A percentile compares a stretch with the other conserved stretches of the same genome.
These are phyloP conservation scores for Rhinocladiella mackenziei DNA, from an alignment of 2,329 filamentous ascomycete species.

Conservation along the genomic window DNA sequence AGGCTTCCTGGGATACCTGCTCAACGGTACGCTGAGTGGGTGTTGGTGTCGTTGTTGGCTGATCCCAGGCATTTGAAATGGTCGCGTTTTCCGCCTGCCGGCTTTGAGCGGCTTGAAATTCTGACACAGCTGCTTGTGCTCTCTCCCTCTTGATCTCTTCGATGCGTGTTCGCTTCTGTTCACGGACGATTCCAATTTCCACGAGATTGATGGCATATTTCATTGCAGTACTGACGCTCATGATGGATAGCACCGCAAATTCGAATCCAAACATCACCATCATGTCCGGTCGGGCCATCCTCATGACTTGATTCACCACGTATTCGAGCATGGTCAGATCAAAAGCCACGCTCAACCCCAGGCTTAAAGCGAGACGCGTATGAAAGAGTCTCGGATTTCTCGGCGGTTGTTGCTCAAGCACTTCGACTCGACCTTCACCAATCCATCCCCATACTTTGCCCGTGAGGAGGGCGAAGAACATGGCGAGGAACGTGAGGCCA, in stretches of 20 bases:
- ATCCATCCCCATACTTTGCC: slow-evolving; percentile 99
- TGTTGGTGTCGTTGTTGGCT: slow-evolving; percentile 7
- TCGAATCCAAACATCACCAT: slow-evolving; percentile 99
- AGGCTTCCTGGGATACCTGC: slow-evolving; percentile 19
- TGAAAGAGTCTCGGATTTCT: slow-evolving; percentile 87
- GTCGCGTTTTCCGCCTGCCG: slow-evolving; percentile 33
- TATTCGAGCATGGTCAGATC: slow-evolving; percentile 77
- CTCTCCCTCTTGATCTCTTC: slow-evolving; percentile 63
- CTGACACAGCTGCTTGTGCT: slow-evolving; percentile 21
- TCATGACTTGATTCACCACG: slow-evolving; percentile 74
- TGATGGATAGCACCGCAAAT: slow-evolving; percentile 80
- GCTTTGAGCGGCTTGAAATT: slow-evolving; percentile 16
- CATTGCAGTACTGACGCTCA: slow-evolving; percentile 71
- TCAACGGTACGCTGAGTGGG: slow-evolving; percentile 21
- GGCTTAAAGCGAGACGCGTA: slow-evolving; percentile 70
- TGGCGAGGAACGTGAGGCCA: slow-evolving; percentile 88
- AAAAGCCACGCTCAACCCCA: slow-evolving; percentile 74
- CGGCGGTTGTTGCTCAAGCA: slow-evolving; percentile 91
- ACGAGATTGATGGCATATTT: slow-evolving; percentile 75
- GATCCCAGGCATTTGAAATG: slow-evolving; percentile 57
- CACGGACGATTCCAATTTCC: slow-evolving; percentile 70
- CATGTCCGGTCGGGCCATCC: slow-evolving; percentile 89
- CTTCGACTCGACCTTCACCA: slow-evolving; percentile 86
- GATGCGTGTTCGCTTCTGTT: slow-evolving; percentile 68
- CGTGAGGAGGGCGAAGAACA: slow-evolving; percentile 89